Evolutionary conservation across 2,329 filamentous ascomycete genomes (phyloP).

Genomic region (Anisogramma anomala): DNA sequence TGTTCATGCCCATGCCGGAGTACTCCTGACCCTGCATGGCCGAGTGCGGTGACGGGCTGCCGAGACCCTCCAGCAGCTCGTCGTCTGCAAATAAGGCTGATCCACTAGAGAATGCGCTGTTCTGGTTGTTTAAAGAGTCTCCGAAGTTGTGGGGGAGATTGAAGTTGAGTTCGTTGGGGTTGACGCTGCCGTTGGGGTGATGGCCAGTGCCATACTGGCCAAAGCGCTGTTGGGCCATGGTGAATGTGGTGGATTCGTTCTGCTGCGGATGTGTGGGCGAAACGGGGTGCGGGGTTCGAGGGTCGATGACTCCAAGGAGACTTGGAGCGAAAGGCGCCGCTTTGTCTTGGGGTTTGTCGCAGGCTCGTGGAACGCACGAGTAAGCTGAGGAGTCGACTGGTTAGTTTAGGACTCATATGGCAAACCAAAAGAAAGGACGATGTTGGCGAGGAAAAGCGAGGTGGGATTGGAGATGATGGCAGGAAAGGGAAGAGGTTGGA

Average conservation of each 20-base stretch:
- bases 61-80: slow-evolving; percentile 68
- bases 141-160: slow-evolving; percentile 51
- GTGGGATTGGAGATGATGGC: background rate
- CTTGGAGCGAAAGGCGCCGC: background rate
- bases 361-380: background rate
- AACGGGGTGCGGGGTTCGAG: background rate
- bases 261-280: background rate
- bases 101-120: slow-evolving; percentile 63
- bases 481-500: background rate
- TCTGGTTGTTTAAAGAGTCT: slow-evolving; percentile 42
- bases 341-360: background rate
- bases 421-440: background rate
- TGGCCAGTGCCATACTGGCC: slow-evolving; percentile 43
- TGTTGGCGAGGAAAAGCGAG: background rate
- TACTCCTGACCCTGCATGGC: slow-evolving; percentile 47
- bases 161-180: slow-evolving; percentile 69
- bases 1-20: slow-evolving; percentile 42
- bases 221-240: slow-evolving; percentile 47
- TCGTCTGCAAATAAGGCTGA: slow-evolving; percentile 77
- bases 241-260: slow-evolving; percentile 13
- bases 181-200: slow-evolving; percentile 48
- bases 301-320: slow-evolving; percentile 3
- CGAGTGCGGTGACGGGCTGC: slow-evolving; percentile 38
- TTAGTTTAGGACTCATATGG: background rate
- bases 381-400: background rate